These are phyloP conservation scores for Ustilago tritici DNA, from an alignment of 1,284 basidiomycete genomes.

Conservation along the genomic window DNA sequence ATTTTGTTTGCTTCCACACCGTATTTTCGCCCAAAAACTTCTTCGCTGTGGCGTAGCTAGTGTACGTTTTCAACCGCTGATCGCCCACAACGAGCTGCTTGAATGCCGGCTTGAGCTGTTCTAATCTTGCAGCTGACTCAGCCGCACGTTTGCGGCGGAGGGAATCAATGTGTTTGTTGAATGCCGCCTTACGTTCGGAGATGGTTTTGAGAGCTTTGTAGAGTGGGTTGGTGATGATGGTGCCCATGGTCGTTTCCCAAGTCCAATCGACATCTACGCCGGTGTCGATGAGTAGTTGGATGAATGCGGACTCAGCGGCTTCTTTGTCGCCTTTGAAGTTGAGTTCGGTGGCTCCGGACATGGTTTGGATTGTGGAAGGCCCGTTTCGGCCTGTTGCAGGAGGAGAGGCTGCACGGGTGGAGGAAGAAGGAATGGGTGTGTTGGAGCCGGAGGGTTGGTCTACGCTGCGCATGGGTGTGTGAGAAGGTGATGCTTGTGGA, in stretches of 20 bases:
- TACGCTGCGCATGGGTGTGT: conserved; percentile 15
- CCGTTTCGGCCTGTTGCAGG: background rate
- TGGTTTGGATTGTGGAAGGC: conserved; percentile 16
- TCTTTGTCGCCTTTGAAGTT: conserved; percentile 79
- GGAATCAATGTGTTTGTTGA: conserved; percentile 69
- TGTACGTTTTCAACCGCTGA: conserved; percentile 56
- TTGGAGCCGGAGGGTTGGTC: conserved; percentile 24
- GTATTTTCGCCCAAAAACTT: conserved; percentile 34
- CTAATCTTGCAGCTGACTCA: conserved; percentile 37
- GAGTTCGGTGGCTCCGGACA: conserved; percentile 34
- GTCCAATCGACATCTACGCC: conserved; percentile 92
- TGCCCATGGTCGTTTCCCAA: conserved; percentile 98
- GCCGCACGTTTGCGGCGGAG: conserved; percentile 54
- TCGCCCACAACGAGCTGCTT: conserved; percentile 29
- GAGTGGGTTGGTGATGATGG: conserved; percentile 95
- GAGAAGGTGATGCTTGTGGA: conserved; percentile 16
- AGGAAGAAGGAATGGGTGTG: conserved; percentile 23
- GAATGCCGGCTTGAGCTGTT: conserved; percentile 53
- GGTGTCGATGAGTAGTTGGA: conserved; percentile 85
- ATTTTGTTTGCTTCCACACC: conserved; percentile 42
- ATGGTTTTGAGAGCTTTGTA: conserved; percentile 94
- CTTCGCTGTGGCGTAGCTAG: conserved; percentile 53
- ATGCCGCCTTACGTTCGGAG: conserved; percentile 92
- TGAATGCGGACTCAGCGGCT: conserved; percentile 93
- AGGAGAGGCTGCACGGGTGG: background rate